Conservation (phyloP, 1,284 basidiomycete genomes). For the Tilletia setariae region DNA sequence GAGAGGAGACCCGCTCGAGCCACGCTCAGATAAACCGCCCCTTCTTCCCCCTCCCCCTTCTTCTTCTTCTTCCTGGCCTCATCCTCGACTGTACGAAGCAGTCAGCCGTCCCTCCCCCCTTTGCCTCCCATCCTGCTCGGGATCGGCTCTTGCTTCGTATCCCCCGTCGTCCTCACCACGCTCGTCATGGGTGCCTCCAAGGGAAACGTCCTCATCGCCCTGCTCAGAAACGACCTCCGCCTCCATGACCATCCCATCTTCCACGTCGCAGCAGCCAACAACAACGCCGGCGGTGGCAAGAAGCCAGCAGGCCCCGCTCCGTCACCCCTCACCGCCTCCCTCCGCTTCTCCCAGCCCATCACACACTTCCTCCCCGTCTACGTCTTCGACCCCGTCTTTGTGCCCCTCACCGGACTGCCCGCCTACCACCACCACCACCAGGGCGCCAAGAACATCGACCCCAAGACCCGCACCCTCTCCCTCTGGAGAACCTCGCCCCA, state of each 20-base stretch:
- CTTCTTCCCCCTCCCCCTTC: background rate
- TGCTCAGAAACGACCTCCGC: slow-evolving; percentile 42
- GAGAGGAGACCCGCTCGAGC: background rate
- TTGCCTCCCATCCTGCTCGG: no score
- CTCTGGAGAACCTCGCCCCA: slow-evolving; percentile 40
- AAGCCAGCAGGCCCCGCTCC: slow-evolving; percentile 18
- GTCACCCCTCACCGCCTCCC: slow-evolving; percentile 15
- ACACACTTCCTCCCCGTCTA: slow-evolving; percentile 46
- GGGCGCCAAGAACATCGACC: slow-evolving; percentile 23
- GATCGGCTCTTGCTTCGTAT: background rate
- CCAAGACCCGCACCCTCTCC: slow-evolving; percentile 33
- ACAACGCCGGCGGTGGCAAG: slow-evolving; percentile 21
- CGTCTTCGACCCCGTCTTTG: slow-evolving; percentile 38
- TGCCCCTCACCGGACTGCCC: slow-evolving; percentile 40
- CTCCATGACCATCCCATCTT: slow-evolving; percentile 46
- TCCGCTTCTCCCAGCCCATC: slow-evolving; percentile 30
- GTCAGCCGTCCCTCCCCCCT: no score
- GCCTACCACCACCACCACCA: slow-evolving; percentile 29
- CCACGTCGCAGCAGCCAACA: slow-evolving; percentile 24
- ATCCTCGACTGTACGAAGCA: no score
- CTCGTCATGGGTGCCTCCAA: slow-evolving; percentile 12
- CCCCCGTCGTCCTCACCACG: background rate
- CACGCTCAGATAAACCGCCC: background rate
- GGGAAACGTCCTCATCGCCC: slow-evolving; percentile 23
- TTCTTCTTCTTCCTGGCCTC: background rate